Evolutionary conservation across 2,329 filamentous ascomycete species (phyloP).

Genomic region (Xylaria sp.): DNA sequence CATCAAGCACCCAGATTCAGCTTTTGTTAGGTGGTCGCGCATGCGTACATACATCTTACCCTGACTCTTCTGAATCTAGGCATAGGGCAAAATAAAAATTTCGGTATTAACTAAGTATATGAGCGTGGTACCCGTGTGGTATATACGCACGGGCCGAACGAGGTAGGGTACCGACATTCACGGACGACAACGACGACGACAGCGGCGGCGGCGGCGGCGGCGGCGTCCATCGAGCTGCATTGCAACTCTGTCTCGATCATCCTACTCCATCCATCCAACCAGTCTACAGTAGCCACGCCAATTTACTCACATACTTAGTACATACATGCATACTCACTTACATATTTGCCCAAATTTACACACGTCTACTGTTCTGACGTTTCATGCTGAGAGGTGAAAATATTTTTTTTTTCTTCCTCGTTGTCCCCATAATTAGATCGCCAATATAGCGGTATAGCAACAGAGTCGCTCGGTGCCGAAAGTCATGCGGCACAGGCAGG

Average conservation of each 20-base stretch:
- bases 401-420: too few species aligned
- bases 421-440: slow-evolving; percentile 30
- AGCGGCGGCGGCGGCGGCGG: background rate
- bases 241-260: slow-evolving; percentile 16
- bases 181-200: background rate
- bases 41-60: background rate
- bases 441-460: slow-evolving; percentile 26
- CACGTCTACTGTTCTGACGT: background rate
- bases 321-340: background rate
- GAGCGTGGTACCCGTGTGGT: background rate
- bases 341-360: slow-evolving; percentile 9
- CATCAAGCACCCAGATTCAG: slow-evolving; percentile 18
- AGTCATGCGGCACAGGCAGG: slow-evolving; percentile 23
- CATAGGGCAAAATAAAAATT: background rate
- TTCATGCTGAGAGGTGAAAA: background rate
- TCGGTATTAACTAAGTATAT: background rate
- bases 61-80: background rate
- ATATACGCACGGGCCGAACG: slow-evolving; percentile 19
- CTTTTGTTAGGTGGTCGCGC: slow-evolving; percentile 19
- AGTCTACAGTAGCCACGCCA: background rate
- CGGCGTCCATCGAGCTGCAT: slow-evolving; percentile 12
- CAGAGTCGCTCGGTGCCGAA: slow-evolving; percentile 32
- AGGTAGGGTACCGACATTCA: slow-evolving; percentile 26
- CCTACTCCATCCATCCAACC: background rate
- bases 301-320: slow-evolving; percentile 21